Evolutionary conservation across 2,329 filamentous ascomycete genomes (phyloP), one percentile per base, ranked within the genome.

Genomic region (Fusarium xylarioides): DNA sequence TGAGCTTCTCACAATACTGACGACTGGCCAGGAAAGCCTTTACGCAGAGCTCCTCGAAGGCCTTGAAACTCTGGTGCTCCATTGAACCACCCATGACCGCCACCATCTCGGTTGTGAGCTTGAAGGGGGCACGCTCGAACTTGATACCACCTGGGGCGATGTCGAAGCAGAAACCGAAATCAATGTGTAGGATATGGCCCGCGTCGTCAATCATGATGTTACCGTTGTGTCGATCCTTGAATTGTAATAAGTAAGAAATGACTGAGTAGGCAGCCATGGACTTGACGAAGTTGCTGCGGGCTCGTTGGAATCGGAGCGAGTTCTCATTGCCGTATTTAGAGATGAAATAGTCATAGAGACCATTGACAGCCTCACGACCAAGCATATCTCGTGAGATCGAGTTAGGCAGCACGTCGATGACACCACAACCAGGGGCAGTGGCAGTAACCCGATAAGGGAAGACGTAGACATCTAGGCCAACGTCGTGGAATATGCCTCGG

Each of bases 191-290:
- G 78, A 99, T 97, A 83, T 99, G 96, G 8, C 97, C 96, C 1
- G 93, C 93, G 79, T 98, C 95, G 81, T 99, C 95, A 72, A 99
- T 91, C 97, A 99, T 99, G 86, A 99, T 99, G 86, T 99, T 99
- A 70, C 96, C 96, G 82, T 99, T 99, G 85, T 99, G 96, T 7
- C 96, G 92, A 81, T 99, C 96, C 83, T 99, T 99, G 91, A 99
- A 98, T 79, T 99, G 97, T 42, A 99, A 86, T 19, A 99, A 87
- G 84, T 97, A 99, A 1, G 94, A 97, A 74, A 99, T 98, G 78
- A 99, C 92, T 23, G 93, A 97, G 85, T 99, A 99, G 18, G 96
- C 97, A 1, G 97, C 96, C 96, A 99, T 98, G 80, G 93, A 96
- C 86, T 99, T 99, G 83, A 99, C 95, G 80, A 99, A 99, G 83